phyloP scores from a whole-genome alignment of 805 yeast genomes.

The Teunomyces pallodes region DNA sequence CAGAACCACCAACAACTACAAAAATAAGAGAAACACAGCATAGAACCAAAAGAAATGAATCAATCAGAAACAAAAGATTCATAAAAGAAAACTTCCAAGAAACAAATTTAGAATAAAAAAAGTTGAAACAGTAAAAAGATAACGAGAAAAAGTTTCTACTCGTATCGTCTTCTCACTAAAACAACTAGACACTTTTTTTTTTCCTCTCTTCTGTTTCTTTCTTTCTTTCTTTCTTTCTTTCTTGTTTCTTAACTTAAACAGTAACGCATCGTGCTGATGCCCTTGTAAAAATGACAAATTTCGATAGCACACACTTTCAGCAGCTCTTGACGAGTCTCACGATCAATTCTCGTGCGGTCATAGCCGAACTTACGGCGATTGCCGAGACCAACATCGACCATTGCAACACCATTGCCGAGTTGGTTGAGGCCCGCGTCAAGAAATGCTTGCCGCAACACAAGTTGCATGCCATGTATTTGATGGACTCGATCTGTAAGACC shows the following conservation, averaged over 20 bases:
- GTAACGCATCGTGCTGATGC: neutral
- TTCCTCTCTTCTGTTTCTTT: no score
- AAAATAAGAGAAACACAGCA: neutral
- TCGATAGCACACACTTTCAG: conserved; percentile 15
- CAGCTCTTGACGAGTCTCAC: conserved; percentile 34
- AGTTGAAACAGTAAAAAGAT: no score
- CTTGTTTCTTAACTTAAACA: neutral
- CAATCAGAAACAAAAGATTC: no score
- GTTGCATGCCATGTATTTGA: conserved; percentile 30
- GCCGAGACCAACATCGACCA: conserved; percentile 34
- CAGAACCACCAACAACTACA: neutral
- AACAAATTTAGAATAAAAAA: neutral
- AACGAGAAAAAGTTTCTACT: no score
- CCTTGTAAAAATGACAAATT: neutral
- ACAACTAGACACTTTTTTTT: no score
- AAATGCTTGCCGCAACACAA: conserved; percentile 40
- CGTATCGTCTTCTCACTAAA: no score
- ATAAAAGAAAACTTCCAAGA: neutral
- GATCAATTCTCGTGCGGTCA: conserved; percentile 36
- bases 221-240: neutral
- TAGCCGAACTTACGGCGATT: conserved; percentile 36
- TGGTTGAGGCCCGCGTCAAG: conserved; percentile 34
- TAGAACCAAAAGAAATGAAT: no score
- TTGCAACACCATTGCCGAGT: conserved; percentile 30
- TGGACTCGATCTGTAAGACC: conserved; percentile 43